Evolutionary conservation across 164 flowering plant species (phyloP), one percentile per base, ranked within the genome.

Genomic region (Cinnamomum chago): DNA sequence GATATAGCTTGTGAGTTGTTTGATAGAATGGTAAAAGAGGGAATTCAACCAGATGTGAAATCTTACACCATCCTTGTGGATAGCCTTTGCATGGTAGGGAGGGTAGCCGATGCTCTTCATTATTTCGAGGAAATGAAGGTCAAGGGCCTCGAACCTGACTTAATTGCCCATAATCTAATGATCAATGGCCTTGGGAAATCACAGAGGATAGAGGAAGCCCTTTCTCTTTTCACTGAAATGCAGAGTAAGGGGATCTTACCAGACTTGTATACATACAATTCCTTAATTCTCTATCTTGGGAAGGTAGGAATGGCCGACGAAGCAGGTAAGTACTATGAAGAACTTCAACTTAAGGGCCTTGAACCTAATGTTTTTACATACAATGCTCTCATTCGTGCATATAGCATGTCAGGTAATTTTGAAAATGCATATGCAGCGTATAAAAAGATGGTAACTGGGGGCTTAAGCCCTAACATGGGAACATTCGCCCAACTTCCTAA

Each of bases 401-500:
- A 90, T 74, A 87, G 89, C 71, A 69, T 81, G 68, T 88, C 96
- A 0, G 96, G 90, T 17, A 78, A 93, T 74, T 73, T 87, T 28
- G 95, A 93, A 14, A 69, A 65, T 73, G 98, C 99, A 35, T 95
- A 89, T 79, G 88, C 88, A 58, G 85, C 91, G 18, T 95, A 90
- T 81, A 81, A 88, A 84, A 87, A 84, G 82, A 95, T 93, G 97
- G 85, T 92, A 91, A 81, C 79, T 58, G 94, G 88, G 35, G 98
- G 96, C 18, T 93, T 92, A 88, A 89, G 79, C 78, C 97, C 99
- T 27, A 93, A 93, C 76, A 74, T 73, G 13, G 94, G 86, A 73
- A 95, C 99, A 58, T 87, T 88, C 85, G 91, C 92, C 2, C 93
- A 92, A 79, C 96, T 95, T 70, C 98, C 98, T 72, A 93, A 90